Percentiles rank a stretch among this genome's conserved stretches.
These are phyloP conservation scores for Brassica cretica DNA, from an alignment of 345 rosid genomes.

Conservation along the genomic window DNA sequence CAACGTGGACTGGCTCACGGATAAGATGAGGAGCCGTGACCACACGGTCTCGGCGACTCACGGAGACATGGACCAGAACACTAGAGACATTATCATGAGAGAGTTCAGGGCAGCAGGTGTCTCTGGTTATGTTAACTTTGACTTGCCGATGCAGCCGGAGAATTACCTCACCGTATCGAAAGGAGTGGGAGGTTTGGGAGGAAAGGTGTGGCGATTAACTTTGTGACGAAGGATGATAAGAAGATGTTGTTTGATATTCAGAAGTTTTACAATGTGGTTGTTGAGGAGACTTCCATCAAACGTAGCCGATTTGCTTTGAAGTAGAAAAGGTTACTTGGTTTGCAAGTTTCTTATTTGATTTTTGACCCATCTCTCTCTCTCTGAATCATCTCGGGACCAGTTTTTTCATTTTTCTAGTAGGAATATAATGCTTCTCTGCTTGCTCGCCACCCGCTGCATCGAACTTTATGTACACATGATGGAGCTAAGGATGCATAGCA, in stretches of 20 bases:
- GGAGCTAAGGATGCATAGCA: slow-evolving; percentile 70
- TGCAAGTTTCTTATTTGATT: slow-evolving; percentile 29
- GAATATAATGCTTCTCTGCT: slow-evolving; percentile 96
- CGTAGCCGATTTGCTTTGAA: not conserved
- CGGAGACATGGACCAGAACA: not conserved
- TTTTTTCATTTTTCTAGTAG: slow-evolving; percentile 49
- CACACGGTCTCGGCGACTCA: not conserved
- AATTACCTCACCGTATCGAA: not conserved
- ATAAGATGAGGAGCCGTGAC: too few species aligned
- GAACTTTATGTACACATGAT: slow-evolving; percentile 99
- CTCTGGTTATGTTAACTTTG: not conserved
- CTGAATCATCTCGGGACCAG: slow-evolving; percentile 4
- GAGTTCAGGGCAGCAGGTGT: not conserved
- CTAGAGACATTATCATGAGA: not conserved
- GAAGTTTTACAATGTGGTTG: not conserved
- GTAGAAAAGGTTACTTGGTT: slow-evolving; percentile 24
- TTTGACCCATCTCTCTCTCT: slow-evolving; percentile 27
- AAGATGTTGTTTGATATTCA: not conserved
- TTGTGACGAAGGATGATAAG: not conserved
- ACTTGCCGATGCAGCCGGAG: not conserved
- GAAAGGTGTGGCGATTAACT: not conserved
- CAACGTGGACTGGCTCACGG: too few species aligned
- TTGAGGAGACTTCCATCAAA: not conserved
- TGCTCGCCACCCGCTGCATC: slow-evolving; percentile 78
- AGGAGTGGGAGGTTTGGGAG: not conserved